Base-by-base conservation (phyloP, 2,329 filamentous ascomycete species). In the Diaporthe sp. region DNA sequence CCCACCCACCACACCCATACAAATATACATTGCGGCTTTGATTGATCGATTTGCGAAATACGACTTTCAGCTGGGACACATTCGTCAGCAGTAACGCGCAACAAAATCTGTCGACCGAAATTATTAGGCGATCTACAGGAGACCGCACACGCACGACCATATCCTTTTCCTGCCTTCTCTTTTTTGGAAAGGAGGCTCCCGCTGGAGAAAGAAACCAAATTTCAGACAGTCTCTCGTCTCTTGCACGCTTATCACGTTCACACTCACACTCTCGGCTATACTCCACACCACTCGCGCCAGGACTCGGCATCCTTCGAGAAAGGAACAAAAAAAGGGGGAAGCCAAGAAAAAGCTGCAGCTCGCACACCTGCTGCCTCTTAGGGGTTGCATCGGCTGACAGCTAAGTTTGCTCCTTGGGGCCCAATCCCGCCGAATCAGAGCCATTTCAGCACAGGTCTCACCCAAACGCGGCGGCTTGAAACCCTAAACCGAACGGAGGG, bases 391-490 rank as follows among this genome's bases (percentile, higher is more conserved):
- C 61, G 71, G 71, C 72, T 71, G 71, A 73, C 57, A 70, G 74
- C 62, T 67, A 74, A 76, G 71, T 69, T 55, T 74, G 74, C 72
- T 71, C 39, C 28, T 53, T 39, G 65, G 49, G 65, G 46, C 65
- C 65, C 31, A 55, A 55, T 69, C 65, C 62, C 55, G 75, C 73
- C 75, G 73, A 76, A 75, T 73, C 75, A 76, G 25, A 74, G 34
- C 68, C 68, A 31, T 55, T 70, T 62, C 62, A 70, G 57, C 75
- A 70, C 62, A 49, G 53, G 75, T 77, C 73, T 77, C 75, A 77
- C 73, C 73, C 75, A 55, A 69, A 59, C 73, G 75, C 62, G 65
- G 71, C 67, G 57, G 55, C 62, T 70, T 77, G 73, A 73, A 76
- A 76, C 59, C 72, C 68, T 53, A 59, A 69, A 51, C 68, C 68